A percentile compares a stretch with the other conserved stretches of the same genome.
phyloP scores from a whole-genome alignment of 805 yeast genomes.

The Yamadazyma sp. region DNA sequence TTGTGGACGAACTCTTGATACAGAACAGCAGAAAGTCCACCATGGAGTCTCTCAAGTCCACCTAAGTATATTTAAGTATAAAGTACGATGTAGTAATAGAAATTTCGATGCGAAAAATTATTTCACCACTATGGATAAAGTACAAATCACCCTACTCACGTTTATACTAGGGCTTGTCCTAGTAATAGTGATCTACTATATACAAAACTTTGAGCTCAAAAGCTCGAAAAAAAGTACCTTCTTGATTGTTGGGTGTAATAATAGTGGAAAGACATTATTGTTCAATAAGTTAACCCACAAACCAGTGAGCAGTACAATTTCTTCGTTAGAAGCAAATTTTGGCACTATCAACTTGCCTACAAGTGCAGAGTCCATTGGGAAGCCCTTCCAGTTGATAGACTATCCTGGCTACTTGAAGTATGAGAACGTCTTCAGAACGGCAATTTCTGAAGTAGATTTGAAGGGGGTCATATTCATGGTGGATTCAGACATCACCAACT shows the following conservation, averaged over 20 bases:
- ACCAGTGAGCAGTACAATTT: conserved; percentile 27
- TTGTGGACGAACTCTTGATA: conserved; percentile 80
- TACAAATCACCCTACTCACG: conserved; percentile 26
- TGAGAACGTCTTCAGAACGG: conserved; percentile 53
- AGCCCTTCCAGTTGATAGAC: conserved; percentile 59
- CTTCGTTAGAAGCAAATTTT: conserved; percentile 39
- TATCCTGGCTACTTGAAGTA: conserved; percentile 89
- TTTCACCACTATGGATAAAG: conserved; percentile 24
- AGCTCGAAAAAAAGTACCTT: conserved; percentile 48
- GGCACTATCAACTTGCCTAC: conserved; percentile 33
- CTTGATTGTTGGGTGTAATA: conserved; percentile 62
- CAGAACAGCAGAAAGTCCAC: conserved; percentile 75
- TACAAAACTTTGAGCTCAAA: conserved; percentile 22
- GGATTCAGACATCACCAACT: conserved; percentile 64
- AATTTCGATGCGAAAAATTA: background rate
- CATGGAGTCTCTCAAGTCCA: conserved; percentile 8
- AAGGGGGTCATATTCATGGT: conserved; percentile 73
- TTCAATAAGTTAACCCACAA: conserved; percentile 32
- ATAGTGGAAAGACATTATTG: conserved; percentile 66
- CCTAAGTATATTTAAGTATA: background rate
- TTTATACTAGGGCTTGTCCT: conserved; percentile 28
- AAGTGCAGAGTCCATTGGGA: conserved; percentile 32
- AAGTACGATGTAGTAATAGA: background rate
- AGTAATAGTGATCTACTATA: conserved; percentile 23
- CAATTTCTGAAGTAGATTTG: conserved; percentile 44